Base-by-base conservation (phyloP, 768 basidiomycete genomes). In the Gymnopilus junonius region DNA sequence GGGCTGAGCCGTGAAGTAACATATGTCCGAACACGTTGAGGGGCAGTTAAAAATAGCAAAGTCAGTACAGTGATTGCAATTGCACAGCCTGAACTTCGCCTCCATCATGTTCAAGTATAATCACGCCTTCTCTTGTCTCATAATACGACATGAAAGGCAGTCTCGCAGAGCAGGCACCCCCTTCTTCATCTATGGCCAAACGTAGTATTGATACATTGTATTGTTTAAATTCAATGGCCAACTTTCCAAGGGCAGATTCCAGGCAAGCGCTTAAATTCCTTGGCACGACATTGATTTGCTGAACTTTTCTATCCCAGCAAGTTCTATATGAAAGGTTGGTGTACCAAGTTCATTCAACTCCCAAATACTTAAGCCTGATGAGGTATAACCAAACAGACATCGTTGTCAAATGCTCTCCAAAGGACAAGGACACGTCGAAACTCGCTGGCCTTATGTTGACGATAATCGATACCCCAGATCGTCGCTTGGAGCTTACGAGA, bases 1-100 rank as follows among this genome's bases (percentile, higher is more conserved):
- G 67, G 99, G 97, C 5, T 85, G 77, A 1, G 91, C 87, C n/a
- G n/a, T n/a, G n/a, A n/a, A n/a, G n/a, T n/a, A n/a, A n/a, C n/a
- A n/a, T n/a, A n/a, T n/a, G n/a, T n/a, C n/a, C n/a, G n/a, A n/a
- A n/a, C n/a, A n/a, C n/a, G n/a, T n/a, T 12, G 97, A 82, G 0
- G 90, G 87, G 43, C 90, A 83, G 7, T 98, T 80, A 10, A 92
- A 90, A 4, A 35, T 42, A 42, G n/a, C 5, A 20, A 42, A 42
- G 7, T 8, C 20, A n/a, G 40, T 10, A 42, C 40, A 42, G 17
- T n/a, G 7, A 5, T 42, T n/a, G 40, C 40, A 17, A 5, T 42
- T n/a, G 40, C 40, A 42, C 17, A 42, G 40, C 40, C 10, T n/a
- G 40, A 39, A 4, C 11, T 39, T n/a, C n/a, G n/a, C n/a, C 37